Evolutionary conservation across 179 eudicot genomes (phyloP).

Genomic region (Actinidia polygama): DNA sequence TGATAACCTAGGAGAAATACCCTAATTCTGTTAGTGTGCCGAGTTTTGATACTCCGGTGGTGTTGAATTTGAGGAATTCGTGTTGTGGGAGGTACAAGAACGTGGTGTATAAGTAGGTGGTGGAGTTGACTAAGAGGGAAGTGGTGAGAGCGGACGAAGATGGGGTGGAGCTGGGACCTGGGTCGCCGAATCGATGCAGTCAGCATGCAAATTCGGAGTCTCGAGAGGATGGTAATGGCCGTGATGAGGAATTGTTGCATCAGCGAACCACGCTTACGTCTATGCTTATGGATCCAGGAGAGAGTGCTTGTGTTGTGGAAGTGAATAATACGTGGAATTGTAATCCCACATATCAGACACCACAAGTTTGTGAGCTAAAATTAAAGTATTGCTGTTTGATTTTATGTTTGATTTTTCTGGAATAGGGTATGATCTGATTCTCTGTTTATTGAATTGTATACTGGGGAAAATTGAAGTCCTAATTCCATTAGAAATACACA

Average conservation of each 20-base stretch:
- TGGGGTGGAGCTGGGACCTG: slow-evolving; percentile 12
- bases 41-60: background rate
- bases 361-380: slow-evolving; percentile 12
- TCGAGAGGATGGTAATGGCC: slow-evolving; percentile 4
- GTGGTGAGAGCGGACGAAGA: background rate
- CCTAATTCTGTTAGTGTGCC: slow-evolving; percentile 39
- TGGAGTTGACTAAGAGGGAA: slow-evolving; percentile 22
- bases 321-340: slow-evolving; percentile 8
- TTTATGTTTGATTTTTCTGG: no score
- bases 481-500: no score
- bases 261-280: slow-evolving; percentile 15
- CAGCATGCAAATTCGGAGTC: background rate
- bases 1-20: slow-evolving; percentile 68
- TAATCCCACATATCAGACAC: background rate
- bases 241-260: slow-evolving; percentile 15
- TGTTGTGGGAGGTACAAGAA: slow-evolving; percentile 7
- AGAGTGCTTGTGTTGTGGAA: background rate
- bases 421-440: no score
- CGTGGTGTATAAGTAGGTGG: slow-evolving; percentile 10
- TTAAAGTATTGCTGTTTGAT: no score
- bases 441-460: no score
- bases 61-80: background rate
- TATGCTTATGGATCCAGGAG: slow-evolving; percentile 11
- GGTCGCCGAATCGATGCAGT: slow-evolving; percentile 4
- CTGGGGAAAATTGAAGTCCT: no score